phyloP scores from a whole-genome alignment of 2,329 filamentous ascomycete species.

The Pseudogymnoascus sp. region DNA sequence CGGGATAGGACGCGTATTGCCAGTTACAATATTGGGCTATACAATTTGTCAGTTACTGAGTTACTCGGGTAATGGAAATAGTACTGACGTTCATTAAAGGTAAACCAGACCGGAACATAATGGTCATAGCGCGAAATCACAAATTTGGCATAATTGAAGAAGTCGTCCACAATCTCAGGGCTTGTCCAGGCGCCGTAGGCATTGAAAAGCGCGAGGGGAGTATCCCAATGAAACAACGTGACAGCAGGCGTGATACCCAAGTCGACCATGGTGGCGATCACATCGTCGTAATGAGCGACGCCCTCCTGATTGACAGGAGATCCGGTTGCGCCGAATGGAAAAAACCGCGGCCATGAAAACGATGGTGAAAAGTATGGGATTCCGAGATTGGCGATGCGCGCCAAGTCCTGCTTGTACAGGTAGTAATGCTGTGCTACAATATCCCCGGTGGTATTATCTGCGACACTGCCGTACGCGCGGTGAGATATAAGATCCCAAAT shows the following conservation, averaged over 20 bases:
- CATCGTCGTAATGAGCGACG: slow-evolving; percentile 15
- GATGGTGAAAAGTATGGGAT: slow-evolving; percentile 25
- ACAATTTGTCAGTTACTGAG: neutral
- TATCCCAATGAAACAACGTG: slow-evolving; percentile 15
- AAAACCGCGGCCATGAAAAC: slow-evolving; percentile 25
- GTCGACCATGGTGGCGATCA: slow-evolving; percentile 6
- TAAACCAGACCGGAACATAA: slow-evolving; percentile 35
- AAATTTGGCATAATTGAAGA: slow-evolving; percentile 33
- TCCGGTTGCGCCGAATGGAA: slow-evolving; percentile 12
- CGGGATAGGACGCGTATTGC: slow-evolving; percentile 40
- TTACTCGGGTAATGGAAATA: slow-evolving; percentile 14
- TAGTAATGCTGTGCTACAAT: slow-evolving; percentile 37
- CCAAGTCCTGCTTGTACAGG: slow-evolving; percentile 38
- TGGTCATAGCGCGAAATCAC: slow-evolving; percentile 33
- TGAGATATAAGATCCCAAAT: slow-evolving; percentile 40
- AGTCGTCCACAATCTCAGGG: slow-evolving; percentile 29
- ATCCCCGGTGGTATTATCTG: slow-evolving; percentile 36
- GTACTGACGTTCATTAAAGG: slow-evolving; percentile 33
- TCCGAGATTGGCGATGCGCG: slow-evolving; percentile 27
- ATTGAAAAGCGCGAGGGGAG: slow-evolving; percentile 32
- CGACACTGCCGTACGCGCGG: slow-evolving; percentile 34
- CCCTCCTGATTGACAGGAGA: slow-evolving; percentile 15
- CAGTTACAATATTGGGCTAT: slow-evolving; percentile 40
- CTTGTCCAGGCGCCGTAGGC: slow-evolving; percentile 33
- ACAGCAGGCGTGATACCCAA: slow-evolving; percentile 11